These are phyloP conservation scores for Penicillium argentinense DNA, from an alignment of 495 filamentous ascomycete species.

Conservation along the genomic window DNA sequence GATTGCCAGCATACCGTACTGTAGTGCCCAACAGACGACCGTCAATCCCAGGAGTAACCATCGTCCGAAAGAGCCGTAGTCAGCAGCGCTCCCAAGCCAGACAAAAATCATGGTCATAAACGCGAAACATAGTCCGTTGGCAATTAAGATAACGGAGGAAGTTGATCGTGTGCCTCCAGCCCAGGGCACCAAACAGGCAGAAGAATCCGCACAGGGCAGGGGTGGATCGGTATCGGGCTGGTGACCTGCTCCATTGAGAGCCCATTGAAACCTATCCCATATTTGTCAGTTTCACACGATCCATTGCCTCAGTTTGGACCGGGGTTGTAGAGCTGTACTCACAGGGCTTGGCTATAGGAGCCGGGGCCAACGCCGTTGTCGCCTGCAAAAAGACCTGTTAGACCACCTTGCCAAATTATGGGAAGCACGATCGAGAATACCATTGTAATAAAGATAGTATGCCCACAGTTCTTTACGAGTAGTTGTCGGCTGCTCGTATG, in stretches of 20 bases:
- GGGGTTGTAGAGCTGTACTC: too few relatives aligned
- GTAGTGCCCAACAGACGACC: slow-evolving; percentile 47
- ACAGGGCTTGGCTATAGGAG: slow-evolving; percentile 48
- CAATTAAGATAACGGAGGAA: slow-evolving; percentile 47
- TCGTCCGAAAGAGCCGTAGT: slow-evolving; percentile 50
- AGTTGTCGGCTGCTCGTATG: slow-evolving; percentile 45
- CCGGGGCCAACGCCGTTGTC: slow-evolving; percentile 51
- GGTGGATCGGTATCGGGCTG: slow-evolving; percentile 43
- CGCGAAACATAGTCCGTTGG: slow-evolving; percentile 51
- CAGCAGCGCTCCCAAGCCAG: slow-evolving; percentile 48
- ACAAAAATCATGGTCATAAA: slow-evolving; percentile 53
- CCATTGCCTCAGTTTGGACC: too few relatives aligned
- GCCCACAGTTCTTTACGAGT: slow-evolving; percentile 49
- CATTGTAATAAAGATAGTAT: slow-evolving; percentile 52
- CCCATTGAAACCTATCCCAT: slow-evolving; percentile 43
- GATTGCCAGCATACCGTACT: slow-evolving; percentile 49
- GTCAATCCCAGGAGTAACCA: slow-evolving; percentile 50
- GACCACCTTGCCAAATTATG: too few relatives aligned
- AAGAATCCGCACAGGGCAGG: slow-evolving; percentile 40
- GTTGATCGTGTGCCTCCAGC: slow-evolving; percentile 43
- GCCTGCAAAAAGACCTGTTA: slow-evolving; percentile 19
- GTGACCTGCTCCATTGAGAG: slow-evolving; percentile 43
- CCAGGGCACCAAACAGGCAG: slow-evolving; percentile 48
- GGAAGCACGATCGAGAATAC: slow-evolving; percentile 7
- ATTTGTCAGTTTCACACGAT: neutral